phyloP scores from a whole-genome alignment of 805 yeast species.

The Starmera pachycereana region DNA sequence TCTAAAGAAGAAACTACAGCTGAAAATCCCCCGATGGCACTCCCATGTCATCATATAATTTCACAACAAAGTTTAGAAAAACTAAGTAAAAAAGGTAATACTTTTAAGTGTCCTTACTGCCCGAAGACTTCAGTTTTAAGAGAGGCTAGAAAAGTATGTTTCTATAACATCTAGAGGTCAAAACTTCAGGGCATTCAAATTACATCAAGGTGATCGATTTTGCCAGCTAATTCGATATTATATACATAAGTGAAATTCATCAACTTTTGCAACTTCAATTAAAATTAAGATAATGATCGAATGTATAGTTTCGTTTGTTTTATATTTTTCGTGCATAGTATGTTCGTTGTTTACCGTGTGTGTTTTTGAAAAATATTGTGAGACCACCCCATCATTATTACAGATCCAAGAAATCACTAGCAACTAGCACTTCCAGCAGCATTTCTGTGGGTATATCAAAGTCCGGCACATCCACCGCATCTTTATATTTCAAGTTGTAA shows the following conservation, averaged over 20 bases:
- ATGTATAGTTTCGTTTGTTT: too few species aligned
- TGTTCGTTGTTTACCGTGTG: too few species aligned
- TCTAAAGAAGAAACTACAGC: conserved; percentile 49
- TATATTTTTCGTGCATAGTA: too few species aligned
- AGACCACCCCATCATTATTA: conserved; percentile 8
- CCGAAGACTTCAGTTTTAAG: conserved; percentile 36
- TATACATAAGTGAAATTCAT: too few species aligned
- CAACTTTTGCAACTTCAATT: too few species aligned
- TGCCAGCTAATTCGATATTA: too few species aligned
- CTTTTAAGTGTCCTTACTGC: conserved; percentile 67
- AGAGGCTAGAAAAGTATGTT: conserved; percentile 34
- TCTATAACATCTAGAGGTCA: conserved; percentile 18
- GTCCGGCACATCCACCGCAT: conserved; percentile 60
- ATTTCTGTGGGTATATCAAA: conserved; percentile 89
- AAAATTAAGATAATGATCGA: too few species aligned
- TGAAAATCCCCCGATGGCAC: conserved; percentile 49
- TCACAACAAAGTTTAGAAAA: conserved; percentile 42
- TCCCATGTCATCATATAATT: conserved; percentile 57
- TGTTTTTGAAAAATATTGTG: too few species aligned
- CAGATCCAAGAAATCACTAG: conserved; percentile 82
- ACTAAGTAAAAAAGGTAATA: conserved; percentile 30
- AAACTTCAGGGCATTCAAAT: too few species aligned
- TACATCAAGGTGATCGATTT: too few species aligned
- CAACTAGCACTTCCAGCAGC: conserved; percentile 84
- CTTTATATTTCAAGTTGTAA: conserved; percentile 60